Evolutionary conservation across 306 rosid genomes (phyloP).

Genomic region (barrel medic (Medicago truncatula)): MtrunA17r5.0-ANR NC_053044.1:52202501-52203000

Average conservation of each 20-base stretch:
- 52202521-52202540: slow-evolving; percentile 86
- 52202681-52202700: slow-evolving; percentile 20
- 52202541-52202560: slow-evolving; percentile 40
- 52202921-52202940: background rate
- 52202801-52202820: background rate
- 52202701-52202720: slow-evolving; percentile 43
- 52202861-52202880: background rate
- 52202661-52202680: background rate
- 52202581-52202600: background rate
- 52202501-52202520: slow-evolving; percentile 87
- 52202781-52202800: background rate
- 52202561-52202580: background rate
- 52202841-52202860: background rate
- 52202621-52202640: slow-evolving; percentile 48
- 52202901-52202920: background rate
- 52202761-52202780: background rate
- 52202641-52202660: background rate
- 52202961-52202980: background rate
- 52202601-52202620: slow-evolving; percentile 31
- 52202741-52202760: slow-evolving; percentile 34
- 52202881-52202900: background rate
- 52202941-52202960: slow-evolving; percentile 11
- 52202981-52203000: background rate
- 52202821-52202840: background rate
- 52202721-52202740: slow-evolving; percentile 58